Base-by-base conservation (phyloP, 164 flowering plant species). In the Vitis labrusca region DNA sequence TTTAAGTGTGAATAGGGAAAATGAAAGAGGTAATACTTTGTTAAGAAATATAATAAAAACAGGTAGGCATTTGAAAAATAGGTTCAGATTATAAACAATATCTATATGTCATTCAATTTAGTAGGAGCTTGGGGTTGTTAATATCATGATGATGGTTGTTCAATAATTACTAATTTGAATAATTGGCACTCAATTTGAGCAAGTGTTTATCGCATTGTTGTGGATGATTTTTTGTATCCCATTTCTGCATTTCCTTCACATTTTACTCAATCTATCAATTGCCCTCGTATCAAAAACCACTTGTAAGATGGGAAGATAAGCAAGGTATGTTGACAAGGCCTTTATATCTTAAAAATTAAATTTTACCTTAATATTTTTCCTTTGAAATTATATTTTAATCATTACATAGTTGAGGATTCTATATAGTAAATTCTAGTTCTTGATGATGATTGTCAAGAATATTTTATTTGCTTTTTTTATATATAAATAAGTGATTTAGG, bases 201-300 rank as follows among this genome's bases (percentile, higher is more conserved):
- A 94, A 97, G 85, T 94, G 50, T 92, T 92, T 77, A 75, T 91
- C 67, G 97, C 99, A 47, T 76, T 92, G 91, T 59, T 94, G 99
- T 94, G 51, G 97, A 92, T 76, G 92, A 94, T 76, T 94, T 92
- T 74, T 72, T 94, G 59, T 94, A 94, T 72, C 89, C 97, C 0
- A 63, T 95, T 55, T 91, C 93, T 44, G 97, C 99, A 47, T 9
- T 91, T 7, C 88, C 93, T 15, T 95, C 98, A 30, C 97, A 91
- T 82, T 95, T 91, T 63, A 82, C 89, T 64, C 98, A 90, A 73
- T 91, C 88, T 16, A 95, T 95, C 79, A 83, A 93, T 70, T 95
- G 97, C 97, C 92, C 99, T 50, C 97, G 96, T 59, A 89, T 95
- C 60, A 84, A 89, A 27, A 91, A 95, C 76, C 85, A 90, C 77